Conservation (phyloP, 208 protist genomes). For the Lotmaria passim region DNA sequence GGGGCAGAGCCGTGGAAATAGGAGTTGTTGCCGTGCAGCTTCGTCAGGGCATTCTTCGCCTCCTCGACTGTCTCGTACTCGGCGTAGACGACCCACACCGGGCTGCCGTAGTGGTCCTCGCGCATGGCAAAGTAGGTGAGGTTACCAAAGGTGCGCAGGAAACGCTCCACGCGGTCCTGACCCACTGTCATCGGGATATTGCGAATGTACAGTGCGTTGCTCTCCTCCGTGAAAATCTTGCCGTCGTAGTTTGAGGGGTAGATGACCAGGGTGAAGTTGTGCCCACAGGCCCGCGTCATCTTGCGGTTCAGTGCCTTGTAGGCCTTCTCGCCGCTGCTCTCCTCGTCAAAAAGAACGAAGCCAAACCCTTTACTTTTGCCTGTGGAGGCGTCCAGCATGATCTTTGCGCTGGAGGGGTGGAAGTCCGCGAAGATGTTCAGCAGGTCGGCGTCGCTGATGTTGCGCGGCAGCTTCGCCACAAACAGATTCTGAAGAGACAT, state of each 20-base stretch:
- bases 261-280: conserved; percentile 76
- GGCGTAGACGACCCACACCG: conserved; percentile 84
- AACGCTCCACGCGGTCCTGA: conserved; percentile 61
- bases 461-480: conserved; percentile 91
- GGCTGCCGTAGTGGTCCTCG: conserved; percentile 80
- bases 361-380: conserved; percentile 94
- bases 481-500: conserved; percentile 62
- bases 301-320: conserved; percentile 68
- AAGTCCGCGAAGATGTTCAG: conserved; percentile 68
- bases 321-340: conserved; percentile 80
- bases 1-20: conserved; percentile 67
- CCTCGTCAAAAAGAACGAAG: conserved; percentile 94
- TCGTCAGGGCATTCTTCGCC: conserved; percentile 58
- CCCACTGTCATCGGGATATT: conserved; percentile 74
- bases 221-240: conserved; percentile 51
- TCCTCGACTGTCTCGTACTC: conserved; percentile 75
- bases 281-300: conserved; percentile 41
- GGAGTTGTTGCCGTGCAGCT: conserved; percentile 71
- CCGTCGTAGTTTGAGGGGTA: conserved; percentile 83
- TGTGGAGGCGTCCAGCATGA: conserved; percentile 85
- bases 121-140: conserved; percentile 80
- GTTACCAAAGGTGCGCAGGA: conserved; percentile 64
- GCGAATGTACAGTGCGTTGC: conserved; percentile 76
- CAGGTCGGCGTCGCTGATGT: conserved; percentile 78
- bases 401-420: conserved; percentile 85